Percentiles rank a stretch among this genome's conserved stretches.
These are phyloP conservation scores for Debaryomycetaceae sp. DNA, from an alignment of 1,139 yeast genomes.

Conservation along the genomic window DNA sequence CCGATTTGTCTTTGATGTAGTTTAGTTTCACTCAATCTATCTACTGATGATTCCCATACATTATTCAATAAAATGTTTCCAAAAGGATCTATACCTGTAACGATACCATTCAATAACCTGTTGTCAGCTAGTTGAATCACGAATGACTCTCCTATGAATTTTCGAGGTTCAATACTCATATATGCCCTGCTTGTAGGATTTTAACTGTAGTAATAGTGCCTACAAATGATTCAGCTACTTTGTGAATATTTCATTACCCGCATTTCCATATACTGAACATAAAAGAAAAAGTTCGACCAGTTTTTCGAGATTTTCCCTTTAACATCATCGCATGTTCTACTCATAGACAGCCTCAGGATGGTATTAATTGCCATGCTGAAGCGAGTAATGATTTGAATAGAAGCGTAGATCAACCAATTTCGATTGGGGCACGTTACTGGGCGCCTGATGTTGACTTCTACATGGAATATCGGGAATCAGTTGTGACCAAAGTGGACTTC, in stretches of 20 bases:
- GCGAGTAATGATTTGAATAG: conserved; percentile 23
- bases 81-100: conserved; percentile 46
- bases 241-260: conserved; percentile 2
- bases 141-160: conserved; percentile 33
- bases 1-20: conserved; percentile 38
- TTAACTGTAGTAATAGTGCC: too few relatives aligned
- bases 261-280: neutral
- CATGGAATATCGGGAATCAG: conserved; percentile 55
- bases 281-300: neutral
- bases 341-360: conserved; percentile 25
- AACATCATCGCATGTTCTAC: conserved; percentile 50
- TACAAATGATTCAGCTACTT: too few relatives aligned
- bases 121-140: conserved; percentile 28
- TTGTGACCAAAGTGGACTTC: conserved; percentile 44
- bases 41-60: conserved; percentile 32
- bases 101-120: conserved; percentile 35
- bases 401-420: conserved; percentile 42
- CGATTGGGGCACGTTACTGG: conserved; percentile 53
- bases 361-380: conserved; percentile 11
- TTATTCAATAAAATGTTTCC: conserved; percentile 41
- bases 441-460: conserved; percentile 52
- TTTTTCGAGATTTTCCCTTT: conserved; percentile 10
- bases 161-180: conserved; percentile 15
- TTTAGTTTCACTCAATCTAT: conserved; percentile 19
- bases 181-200: neutral